Evolutionary conservation across 805 yeast genomes (phyloP).

Genomic region (Saturnispora silvae): DNA sequence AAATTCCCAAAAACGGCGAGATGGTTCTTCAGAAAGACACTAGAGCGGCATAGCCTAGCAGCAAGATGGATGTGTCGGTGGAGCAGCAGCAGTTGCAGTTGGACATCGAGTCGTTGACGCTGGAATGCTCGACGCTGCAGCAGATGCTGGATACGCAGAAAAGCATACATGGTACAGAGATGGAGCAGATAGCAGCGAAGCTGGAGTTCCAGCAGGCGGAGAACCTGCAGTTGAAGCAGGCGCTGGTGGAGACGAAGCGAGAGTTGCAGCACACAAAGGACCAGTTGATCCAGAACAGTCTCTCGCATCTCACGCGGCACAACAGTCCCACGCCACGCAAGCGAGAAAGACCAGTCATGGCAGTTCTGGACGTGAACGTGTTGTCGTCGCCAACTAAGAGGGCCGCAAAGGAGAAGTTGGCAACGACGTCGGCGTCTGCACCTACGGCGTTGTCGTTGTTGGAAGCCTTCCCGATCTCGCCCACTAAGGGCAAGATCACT

Average conservation of each 20-base stretch:
- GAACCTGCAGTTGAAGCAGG: background rate
- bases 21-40: too few species aligned
- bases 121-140: conserved; percentile 19
- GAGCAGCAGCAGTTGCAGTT: background rate
- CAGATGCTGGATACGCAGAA: conserved; percentile 19
- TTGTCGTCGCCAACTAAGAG: too few species aligned
- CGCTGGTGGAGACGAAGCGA: conserved; percentile 9
- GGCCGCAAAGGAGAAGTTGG: too few species aligned
- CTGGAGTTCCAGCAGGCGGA: conserved; percentile 5
- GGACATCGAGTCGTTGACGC: conserved; percentile 16
- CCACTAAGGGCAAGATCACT: too few species aligned
- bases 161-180: conserved; percentile 6
- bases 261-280: conserved; percentile 5
- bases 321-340: conserved; percentile 2
- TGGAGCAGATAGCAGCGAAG: conserved; percentile 3
- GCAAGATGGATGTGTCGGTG: too few species aligned
- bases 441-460: too few species aligned
- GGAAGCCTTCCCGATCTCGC: too few species aligned
- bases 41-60: too few species aligned
- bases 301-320: background rate
- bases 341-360: conserved; percentile 5
- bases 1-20: too few species aligned
- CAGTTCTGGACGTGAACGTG: too few species aligned
- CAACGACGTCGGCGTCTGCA: too few species aligned
- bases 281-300: conserved; percentile 1